Base-by-base conservation (phyloP, 129 eudicot species). In the Helichrysum umbraculigerum region DNA sequence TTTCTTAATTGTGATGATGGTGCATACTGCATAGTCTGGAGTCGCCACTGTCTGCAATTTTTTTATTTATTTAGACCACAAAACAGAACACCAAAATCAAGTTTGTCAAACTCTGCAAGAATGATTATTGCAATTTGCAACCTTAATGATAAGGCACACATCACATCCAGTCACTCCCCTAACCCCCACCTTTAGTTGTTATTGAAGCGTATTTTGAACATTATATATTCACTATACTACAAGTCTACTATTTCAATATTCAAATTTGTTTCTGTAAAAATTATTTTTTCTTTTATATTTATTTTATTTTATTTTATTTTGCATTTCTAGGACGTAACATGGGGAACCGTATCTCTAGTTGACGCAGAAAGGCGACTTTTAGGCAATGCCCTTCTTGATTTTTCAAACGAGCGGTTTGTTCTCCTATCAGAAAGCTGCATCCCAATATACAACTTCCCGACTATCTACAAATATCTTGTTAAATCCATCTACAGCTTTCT, bases 381-480 rank as follows among this genome's bases (percentile, higher is more conserved):
- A 81, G 96, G 87, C 73, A 92, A 92, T 35, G 96, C 96, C 8
- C 78, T 92, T 54, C 96, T 92, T 12, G 98, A 92, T 81, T 92
- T 92, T 72, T 92, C 96, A 11, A 90, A 90, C 25, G 94, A 92
- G 80, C 88, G 96, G 3, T 92, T 92, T 65, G 85, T 90, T 76
- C 96, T 92, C 42, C 80, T 92, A 29, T 92, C 98, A 1, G 98
- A 92, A 82, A 92, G 96, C 79, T 92, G 98, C 84, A 90, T 92
- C 70, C 98, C 98, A 1, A 78, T 92, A 29, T 86, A 88, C 92
- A 81, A 88, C 79, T 92, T 92, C 77, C 80, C 82, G 41, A 90
- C 83, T 5, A 81, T 92, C 62, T 89, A 92, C 86, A 81, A 79
- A 15, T 92, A 92, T 67, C 89, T 92, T 58, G 80, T 62, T 2